These are phyloP conservation scores for Xylona heveae DNA, from an alignment of 495 filamentous ascomycete species.

Conservation along the genomic window DNA sequence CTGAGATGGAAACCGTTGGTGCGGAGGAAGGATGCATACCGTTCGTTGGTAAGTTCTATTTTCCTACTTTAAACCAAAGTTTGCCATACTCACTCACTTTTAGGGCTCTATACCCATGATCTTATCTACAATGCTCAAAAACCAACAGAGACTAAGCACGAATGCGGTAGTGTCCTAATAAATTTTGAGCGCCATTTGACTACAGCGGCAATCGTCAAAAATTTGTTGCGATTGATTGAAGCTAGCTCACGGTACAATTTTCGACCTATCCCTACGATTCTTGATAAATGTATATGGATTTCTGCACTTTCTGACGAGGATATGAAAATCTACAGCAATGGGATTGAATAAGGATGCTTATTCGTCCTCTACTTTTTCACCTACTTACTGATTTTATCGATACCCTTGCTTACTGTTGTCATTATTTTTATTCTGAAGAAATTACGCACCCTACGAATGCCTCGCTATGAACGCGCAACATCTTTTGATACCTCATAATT, in stretches of 20 bases:
- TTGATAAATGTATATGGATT: slow-evolving; percentile 91
- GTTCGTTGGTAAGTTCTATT: slow-evolving; percentile 52
- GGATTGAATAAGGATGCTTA: slow-evolving; percentile 28
- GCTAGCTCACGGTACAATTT: slow-evolving; percentile 80
- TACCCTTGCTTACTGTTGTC: too few species aligned
- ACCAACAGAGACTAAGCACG: slow-evolving; percentile 42
- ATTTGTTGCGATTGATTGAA: slow-evolving; percentile 69
- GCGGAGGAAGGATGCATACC: slow-evolving; percentile 81
- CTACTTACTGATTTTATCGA: too few species aligned
- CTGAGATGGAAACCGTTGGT: slow-evolving; percentile 71
- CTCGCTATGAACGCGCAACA: too few species aligned
- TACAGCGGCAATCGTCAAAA: slow-evolving; percentile 83
- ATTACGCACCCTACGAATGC: too few species aligned
- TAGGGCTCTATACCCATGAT: slow-evolving; percentile 78
- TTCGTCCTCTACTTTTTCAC: too few species aligned
- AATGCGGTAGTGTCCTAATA: slow-evolving; percentile 48
- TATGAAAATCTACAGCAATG: slow-evolving; percentile 38
- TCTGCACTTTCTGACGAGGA: slow-evolving; percentile 69
- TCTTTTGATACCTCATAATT: too few species aligned
- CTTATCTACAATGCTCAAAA: slow-evolving; percentile 92
- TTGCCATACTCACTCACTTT: neutral
- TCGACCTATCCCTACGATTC: slow-evolving; percentile 63
- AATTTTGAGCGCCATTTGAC: slow-evolving; percentile 93
- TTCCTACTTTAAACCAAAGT: neutral
- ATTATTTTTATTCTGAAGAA: too few species aligned